Conservation (phyloP, 139 green algal species). For the Auxenochlorella protothecoides region DNA sequence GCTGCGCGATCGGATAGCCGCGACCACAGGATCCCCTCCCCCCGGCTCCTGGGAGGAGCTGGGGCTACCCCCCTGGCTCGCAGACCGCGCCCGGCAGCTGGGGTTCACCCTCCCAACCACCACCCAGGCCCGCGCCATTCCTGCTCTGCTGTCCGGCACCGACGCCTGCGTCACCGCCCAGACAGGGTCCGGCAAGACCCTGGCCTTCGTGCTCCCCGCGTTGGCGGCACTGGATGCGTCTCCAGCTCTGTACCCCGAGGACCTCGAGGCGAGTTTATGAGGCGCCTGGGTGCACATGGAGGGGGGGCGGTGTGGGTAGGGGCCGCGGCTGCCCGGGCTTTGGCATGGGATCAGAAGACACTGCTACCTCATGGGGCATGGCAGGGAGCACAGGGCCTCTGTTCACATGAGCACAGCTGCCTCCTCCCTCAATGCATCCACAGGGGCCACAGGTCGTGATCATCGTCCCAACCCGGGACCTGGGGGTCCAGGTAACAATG, state of each 20-base stretch:
- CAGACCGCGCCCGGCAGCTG: constrained; percentile 53
- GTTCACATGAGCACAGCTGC: not conserved
- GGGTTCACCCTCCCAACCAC: constrained; percentile 62
- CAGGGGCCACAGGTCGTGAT: constrained; percentile 57
- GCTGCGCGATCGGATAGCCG: constrained; percentile 32
- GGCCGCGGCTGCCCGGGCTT: not conserved
- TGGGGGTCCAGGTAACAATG: constrained; percentile 64
- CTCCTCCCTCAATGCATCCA: not conserved
- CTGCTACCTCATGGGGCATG: no score
- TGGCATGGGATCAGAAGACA: not conserved
- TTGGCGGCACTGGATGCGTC: constrained; percentile 57
- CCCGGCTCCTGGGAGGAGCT: constrained; percentile 33
- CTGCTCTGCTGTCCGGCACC: constrained; percentile 36
- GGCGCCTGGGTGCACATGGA: not conserved
- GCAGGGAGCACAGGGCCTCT: not conserved
- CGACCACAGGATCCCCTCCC: not conserved
- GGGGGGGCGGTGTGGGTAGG: no score
- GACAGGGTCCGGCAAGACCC: constrained; percentile 75
- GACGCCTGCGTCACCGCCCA: constrained; percentile 53
- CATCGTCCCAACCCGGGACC: constrained; percentile 74
- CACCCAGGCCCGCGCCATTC: constrained; percentile 43
- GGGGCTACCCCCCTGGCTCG: constrained; percentile 60
- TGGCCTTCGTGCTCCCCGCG: constrained; percentile 60
- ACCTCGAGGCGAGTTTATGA: constrained; percentile 42
- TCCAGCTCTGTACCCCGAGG: constrained; percentile 49